phyloP scores from a whole-genome alignment of 2,329 filamentous ascomycete species.

The Claviceps sp. region DNA sequence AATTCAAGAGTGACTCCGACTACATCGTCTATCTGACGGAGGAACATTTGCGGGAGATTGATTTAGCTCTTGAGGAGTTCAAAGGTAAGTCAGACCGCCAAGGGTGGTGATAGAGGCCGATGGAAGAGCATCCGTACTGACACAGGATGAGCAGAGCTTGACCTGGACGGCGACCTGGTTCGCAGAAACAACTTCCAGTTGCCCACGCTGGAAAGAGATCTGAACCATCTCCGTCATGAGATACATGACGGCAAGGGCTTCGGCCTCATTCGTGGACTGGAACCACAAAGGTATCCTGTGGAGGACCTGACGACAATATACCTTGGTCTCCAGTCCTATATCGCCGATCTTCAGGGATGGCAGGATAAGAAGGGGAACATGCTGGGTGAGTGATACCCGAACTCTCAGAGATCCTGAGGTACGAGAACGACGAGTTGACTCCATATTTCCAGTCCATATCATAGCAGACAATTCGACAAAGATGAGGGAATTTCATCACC shows the following conservation, averaged over 20 bases:
- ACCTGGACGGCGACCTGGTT: constrained; percentile 41
- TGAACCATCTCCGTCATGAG: constrained; percentile 39
- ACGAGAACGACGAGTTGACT: constrained; percentile 6
- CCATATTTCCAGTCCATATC: constrained; percentile 33
- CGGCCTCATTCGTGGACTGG: constrained; percentile 50
- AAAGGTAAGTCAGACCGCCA: too few species aligned
- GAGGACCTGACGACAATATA: constrained; percentile 52
- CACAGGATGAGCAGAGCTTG: constrained; percentile 25
- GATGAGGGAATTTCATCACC: constrained; percentile 38
- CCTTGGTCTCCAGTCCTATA: constrained; percentile 50
- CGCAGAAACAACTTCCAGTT: constrained; percentile 45
- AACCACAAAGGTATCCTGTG: constrained; percentile 39
- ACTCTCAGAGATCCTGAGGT: not conserved
- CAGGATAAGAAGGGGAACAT: constrained; percentile 52
- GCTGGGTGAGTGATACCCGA: constrained; percentile 32
- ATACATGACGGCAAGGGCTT: constrained; percentile 51
- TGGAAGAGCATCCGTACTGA: too few species aligned
- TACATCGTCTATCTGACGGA: too few species aligned
- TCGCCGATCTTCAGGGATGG: constrained; percentile 46
- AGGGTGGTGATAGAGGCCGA: too few species aligned
- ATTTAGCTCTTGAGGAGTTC: too few species aligned
- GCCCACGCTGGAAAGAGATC: constrained; percentile 38
- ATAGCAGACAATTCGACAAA: constrained; percentile 39
- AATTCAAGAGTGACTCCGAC: too few species aligned
- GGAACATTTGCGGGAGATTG: too few species aligned